Base-by-base conservation (phyloP, 108 stramenopile genomes). In the Skeletonema tropicum region DNA sequence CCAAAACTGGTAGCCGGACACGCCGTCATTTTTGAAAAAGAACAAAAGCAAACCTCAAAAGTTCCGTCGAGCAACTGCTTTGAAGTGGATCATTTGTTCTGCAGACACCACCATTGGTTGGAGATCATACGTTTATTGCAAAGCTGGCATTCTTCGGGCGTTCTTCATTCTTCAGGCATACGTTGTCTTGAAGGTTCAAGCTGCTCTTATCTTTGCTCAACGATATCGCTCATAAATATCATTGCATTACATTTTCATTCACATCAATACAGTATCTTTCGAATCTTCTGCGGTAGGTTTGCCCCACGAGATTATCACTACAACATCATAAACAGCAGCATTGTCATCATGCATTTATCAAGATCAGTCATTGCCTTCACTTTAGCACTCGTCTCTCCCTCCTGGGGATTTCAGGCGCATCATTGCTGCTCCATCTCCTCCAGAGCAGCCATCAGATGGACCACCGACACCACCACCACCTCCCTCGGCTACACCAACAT, bases 401-500 rank as follows among this genome's bases (percentile, higher is more conserved):
- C 71, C n/a, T 62, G 60, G 60, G 71, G n/a, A 63, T 72, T 72
- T n/a, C 71, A 62, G 60, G 39, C 45, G 60, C 6, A 33, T 17
- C 17, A 25, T 62, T 38, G 33, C 36, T 38, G 35, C 6, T 17
- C 61, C 0, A 9, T 0, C 9, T 11, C 6, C 4, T 7, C 2
- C 17, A 17, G 6, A 19, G 11, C 61, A 17, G 33, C 61, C 7
- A 19, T 33, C 39, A 62, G 61, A 62, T 59, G 19, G 9, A 35
- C 26, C 9, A 14, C 39, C 0, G 33, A 60, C 32, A 62, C 35
- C 3, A 41, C 35, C 3, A 41, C 35, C 32, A 70, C 73, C 58
- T 42, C 60, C 5, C 36, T 74, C 41, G 15, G 32, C 45, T 81
- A 81, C 63, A 70, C 64, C 64, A 75, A 73, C 64, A 75, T 74